A percentile compares a stretch with the other conserved stretches of the same genome.
phyloP scores from a whole-genome alignment of 495 filamentous ascomycete species.

The Aspergillus asperescens region DNA sequence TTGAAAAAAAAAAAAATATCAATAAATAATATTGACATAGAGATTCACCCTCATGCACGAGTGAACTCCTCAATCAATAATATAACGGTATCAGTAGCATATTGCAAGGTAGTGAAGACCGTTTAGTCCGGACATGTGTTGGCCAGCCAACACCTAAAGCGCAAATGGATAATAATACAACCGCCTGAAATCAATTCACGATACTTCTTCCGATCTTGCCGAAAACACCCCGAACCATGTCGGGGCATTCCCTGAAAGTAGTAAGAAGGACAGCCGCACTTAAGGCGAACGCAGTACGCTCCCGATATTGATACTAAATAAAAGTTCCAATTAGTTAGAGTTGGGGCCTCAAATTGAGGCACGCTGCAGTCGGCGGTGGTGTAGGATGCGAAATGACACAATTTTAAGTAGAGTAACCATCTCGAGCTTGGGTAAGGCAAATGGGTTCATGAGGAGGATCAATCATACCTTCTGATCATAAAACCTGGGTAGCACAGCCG shows the following conservation, averaged over 20 bases:
- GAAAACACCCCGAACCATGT: slow-evolving; percentile 67
- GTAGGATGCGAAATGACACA: slow-evolving; percentile 6
- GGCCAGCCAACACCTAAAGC: slow-evolving; percentile 3
- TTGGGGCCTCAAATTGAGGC: background rate
- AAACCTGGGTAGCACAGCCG: slow-evolving; percentile 66
- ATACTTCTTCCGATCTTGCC: slow-evolving; percentile 59
- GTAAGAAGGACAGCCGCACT: slow-evolving; percentile 75
- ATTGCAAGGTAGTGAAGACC: background rate
- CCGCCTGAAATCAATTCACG: slow-evolving; percentile 29
- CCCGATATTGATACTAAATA: slow-evolving; percentile 64
- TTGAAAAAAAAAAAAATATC: too few relatives aligned
- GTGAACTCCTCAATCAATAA: too few relatives aligned
- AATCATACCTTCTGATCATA: slow-evolving; percentile 58
- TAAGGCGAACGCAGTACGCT: slow-evolving; percentile 66
- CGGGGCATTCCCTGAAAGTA: slow-evolving; percentile 57
- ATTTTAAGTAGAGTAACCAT: slow-evolving; percentile 24
- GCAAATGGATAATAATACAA: slow-evolving; percentile 1
- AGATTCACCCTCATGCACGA: too few relatives aligned
- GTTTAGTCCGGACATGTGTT: background rate
- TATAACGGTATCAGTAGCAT: too few relatives aligned
- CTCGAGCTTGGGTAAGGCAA: slow-evolving; percentile 13
- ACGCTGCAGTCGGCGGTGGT: slow-evolving; percentile 8
- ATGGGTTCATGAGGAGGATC: background rate
- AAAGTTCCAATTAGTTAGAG: slow-evolving; percentile 26
- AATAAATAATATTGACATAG: too few relatives aligned